Evolutionary conservation across 768 basidiomycete species (phyloP).

Genomic region (Tulasnella sp.): DNA sequence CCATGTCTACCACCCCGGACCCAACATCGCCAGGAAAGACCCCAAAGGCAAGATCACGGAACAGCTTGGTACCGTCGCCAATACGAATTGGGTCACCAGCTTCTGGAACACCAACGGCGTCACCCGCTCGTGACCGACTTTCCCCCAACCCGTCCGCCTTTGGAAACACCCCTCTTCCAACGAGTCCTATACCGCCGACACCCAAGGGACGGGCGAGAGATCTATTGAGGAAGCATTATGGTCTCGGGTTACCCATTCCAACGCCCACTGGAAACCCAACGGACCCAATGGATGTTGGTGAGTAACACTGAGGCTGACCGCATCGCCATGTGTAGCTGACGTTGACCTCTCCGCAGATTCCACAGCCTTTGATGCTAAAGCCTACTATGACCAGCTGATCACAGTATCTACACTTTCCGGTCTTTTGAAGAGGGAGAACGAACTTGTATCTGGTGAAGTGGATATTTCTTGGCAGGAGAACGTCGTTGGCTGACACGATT

Average conservation of each 20-base stretch:
- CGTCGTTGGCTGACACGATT: background rate
- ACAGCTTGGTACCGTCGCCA: background rate
- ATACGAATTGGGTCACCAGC: constrained; percentile 2
- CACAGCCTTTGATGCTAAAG: constrained; percentile 71
- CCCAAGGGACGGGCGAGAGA: constrained; percentile 52
- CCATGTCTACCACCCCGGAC: constrained; percentile 10
- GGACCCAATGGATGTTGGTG: constrained; percentile 73
- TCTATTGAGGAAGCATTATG: constrained; percentile 81
- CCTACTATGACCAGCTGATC: constrained; percentile 82
- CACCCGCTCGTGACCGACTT: background rate
- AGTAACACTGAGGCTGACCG: background rate
- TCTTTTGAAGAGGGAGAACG: constrained; percentile 77
- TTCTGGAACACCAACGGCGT: background rate
- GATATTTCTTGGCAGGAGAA: constrained; percentile 22
- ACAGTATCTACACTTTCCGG: constrained; percentile 70
- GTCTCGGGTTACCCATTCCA: constrained; percentile 71
- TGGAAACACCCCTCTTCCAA: background rate
- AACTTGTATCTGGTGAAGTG: constrained; percentile 62
- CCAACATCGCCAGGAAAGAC: constrained; percentile 13
- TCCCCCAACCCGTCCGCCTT: constrained; percentile 20
- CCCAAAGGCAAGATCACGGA: background rate
- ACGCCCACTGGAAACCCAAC: constrained; percentile 55
- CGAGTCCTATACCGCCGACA: constrained; percentile 5
- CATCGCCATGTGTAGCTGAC: background rate
- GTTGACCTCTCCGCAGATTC: constrained; percentile 53